These are phyloP conservation scores for Umbelopsis ramanniana DNA, from an alignment of 192 early-diverging fungal species.

Conservation along the genomic window DNA sequence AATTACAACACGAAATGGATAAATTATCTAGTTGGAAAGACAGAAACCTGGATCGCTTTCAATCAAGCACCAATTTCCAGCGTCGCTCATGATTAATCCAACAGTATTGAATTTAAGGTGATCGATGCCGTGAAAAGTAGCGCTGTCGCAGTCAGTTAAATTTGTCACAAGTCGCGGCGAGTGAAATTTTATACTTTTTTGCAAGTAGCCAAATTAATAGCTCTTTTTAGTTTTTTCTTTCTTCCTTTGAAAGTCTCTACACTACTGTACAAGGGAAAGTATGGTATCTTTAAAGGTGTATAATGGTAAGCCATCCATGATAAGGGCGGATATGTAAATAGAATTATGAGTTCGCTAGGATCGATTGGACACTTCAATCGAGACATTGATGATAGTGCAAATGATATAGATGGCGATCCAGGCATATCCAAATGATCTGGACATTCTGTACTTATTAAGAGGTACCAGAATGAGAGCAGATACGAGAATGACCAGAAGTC, in stretches of 20 bases:
- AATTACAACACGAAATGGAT: background rate
- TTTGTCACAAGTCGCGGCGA: background rate
- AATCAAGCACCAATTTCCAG: slow-evolving; percentile 86
- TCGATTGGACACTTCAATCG: slow-evolving; percentile 48
- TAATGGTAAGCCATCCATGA: background rate
- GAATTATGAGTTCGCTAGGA: background rate
- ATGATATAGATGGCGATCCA: slow-evolving; percentile 61
- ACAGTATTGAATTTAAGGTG: background rate
- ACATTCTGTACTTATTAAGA: slow-evolving; percentile 65
- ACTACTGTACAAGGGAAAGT: background rate
- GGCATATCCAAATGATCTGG: slow-evolving; percentile 58
- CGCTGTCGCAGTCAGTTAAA: no score
- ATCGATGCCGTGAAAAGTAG: no score
- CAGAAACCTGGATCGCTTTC: slow-evolving; percentile 80
- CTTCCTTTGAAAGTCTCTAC: background rate
- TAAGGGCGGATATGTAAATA: no score
- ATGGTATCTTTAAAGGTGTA: background rate
- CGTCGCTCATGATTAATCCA: slow-evolving; percentile 47
- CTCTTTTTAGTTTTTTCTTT: background rate
- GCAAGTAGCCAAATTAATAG: background rate
- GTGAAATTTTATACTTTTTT: background rate
- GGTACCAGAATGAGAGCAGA: slow-evolving; percentile 67
- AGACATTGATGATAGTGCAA: slow-evolving; percentile 65
- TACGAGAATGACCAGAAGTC: slow-evolving; percentile 65
- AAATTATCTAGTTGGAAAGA: background rate